A percentile compares a stretch with the other conserved stretches of the same genome.
Evolutionary conservation across 169 alveolate genomes (phyloP).

Genomic region (Plasmodium yoelii): DNA sequence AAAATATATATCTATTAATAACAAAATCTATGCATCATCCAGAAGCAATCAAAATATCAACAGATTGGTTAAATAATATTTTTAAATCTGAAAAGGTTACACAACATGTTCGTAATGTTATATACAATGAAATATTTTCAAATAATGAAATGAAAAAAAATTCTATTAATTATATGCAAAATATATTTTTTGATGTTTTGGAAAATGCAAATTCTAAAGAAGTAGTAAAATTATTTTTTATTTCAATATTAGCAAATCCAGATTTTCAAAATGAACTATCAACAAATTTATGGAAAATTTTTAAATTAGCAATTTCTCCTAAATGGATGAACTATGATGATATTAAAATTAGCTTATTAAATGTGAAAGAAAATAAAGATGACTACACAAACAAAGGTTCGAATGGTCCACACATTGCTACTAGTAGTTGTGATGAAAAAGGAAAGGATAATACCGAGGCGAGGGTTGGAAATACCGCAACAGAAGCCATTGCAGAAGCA

Average conservation of each 20-base stretch:
- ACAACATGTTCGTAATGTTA: constrained; percentile 10
- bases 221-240: constrained; percentile 1
- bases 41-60: constrained; percentile 8
- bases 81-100: constrained; percentile 28
- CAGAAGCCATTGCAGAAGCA: too few species aligned
- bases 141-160: constrained; percentile 32
- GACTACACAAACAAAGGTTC: background rate
- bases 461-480: too few species aligned
- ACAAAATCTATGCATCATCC: constrained; percentile 38
- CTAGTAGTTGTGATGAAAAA: constrained; percentile 28
- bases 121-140: constrained; percentile 29
- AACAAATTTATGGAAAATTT: constrained; percentile 23
- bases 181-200: constrained; percentile 1
- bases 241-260: constrained; percentile 29
- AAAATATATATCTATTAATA: background rate
- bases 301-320: constrained; percentile 23
- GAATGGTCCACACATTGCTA: background rate
- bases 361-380: background rate
- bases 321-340: constrained; percentile 53
- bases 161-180: constrained; percentile 21
- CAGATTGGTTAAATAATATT: constrained; percentile 14
- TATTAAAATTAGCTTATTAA: background rate
- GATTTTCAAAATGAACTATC: constrained; percentile 43
- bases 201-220: constrained; percentile 28
- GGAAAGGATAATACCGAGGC: too few species aligned